A percentile compares a stretch with the other conserved stretches of the same genome.
These are phyloP conservation scores for Sechiopsis laciniata DNA, from an alignment of 306 rosid genomes.

Conservation along the genomic window DNA sequence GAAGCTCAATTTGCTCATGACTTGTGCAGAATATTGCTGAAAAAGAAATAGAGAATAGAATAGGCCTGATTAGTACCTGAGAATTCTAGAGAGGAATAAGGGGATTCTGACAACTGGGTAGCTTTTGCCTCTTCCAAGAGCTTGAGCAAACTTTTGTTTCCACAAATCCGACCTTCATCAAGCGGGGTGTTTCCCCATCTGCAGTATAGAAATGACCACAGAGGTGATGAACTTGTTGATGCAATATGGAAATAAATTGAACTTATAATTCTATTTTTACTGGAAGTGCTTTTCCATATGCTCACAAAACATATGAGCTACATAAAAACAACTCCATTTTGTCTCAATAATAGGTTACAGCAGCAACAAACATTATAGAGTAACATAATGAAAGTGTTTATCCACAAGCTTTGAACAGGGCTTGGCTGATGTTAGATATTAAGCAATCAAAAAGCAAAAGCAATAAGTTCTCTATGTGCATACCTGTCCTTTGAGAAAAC, in stretches of 20 bases:
- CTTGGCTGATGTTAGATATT: neutral
- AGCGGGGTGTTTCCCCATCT: constrained; percentile 98
- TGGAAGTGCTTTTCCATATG: neutral
- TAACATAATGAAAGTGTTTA: neutral
- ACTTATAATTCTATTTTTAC: neutral
- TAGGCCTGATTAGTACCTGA: constrained; percentile 38
- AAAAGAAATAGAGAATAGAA: neutral
- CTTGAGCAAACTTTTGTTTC: constrained; percentile 69
- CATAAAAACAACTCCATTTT: neutral
- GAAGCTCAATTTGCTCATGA: neutral
- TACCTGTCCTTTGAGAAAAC: constrained; percentile 85
- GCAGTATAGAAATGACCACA: constrained; percentile 18
- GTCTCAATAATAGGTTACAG: neutral
- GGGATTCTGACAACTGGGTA: constrained; percentile 49
- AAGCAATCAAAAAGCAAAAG: neutral
- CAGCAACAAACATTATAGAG: neutral
- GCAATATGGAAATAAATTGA: neutral
- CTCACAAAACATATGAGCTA: neutral
- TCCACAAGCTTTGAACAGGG: neutral
- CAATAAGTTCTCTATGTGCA: neutral
- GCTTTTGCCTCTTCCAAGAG: constrained; percentile 74
- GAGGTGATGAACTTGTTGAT: neutral
- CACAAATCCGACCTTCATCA: constrained; percentile 73
- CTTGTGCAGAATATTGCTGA: neutral
- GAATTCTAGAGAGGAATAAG: constrained; percentile 36